phyloP scores from a whole-genome alignment of 208 protist genomes.

The Porcisia deanei region DNA sequence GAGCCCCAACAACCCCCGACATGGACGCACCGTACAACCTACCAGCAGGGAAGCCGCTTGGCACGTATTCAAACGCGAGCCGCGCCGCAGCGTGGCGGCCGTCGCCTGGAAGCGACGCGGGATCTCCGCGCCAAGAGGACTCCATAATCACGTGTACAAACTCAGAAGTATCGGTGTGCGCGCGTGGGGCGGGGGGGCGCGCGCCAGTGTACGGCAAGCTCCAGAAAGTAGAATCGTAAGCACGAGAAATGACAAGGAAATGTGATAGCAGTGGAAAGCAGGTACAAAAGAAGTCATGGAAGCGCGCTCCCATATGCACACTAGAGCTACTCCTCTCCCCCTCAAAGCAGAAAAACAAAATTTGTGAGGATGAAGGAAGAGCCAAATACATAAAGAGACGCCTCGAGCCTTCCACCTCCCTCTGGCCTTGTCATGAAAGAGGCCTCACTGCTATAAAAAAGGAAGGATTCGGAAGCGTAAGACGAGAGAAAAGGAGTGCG shows the following conservation, averaged over 20 bases:
- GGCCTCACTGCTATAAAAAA: neutral
- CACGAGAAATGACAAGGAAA: neutral
- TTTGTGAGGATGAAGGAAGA: neutral
- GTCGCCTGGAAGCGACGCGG: neutral
- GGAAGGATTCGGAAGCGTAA: neutral
- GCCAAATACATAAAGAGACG: neutral
- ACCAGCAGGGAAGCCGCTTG: constrained; percentile 26
- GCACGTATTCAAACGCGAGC: constrained; percentile 15
- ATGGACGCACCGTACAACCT: neutral
- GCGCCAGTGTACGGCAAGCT: neutral
- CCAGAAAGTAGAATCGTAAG: neutral
- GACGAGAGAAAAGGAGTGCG: neutral
- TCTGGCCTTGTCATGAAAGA: neutral
- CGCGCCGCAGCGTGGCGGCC: neutral
- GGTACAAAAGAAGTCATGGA: constrained; percentile 1
- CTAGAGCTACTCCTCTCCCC: no score
- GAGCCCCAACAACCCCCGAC: neutral
- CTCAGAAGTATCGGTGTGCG: neutral
- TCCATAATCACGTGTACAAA: neutral
- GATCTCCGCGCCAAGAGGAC: neutral
- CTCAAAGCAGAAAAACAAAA: neutral
- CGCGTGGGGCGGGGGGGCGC: no score
- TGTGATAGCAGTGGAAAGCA: neutral
- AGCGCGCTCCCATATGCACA: neutral
- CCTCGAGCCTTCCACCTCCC: neutral